Percentiles rank a stretch among this genome's conserved stretches.
These are phyloP conservation scores for Pythium coloratum DNA, from an alignment of 352 stramenopile species.

Conservation along the genomic window DNA sequence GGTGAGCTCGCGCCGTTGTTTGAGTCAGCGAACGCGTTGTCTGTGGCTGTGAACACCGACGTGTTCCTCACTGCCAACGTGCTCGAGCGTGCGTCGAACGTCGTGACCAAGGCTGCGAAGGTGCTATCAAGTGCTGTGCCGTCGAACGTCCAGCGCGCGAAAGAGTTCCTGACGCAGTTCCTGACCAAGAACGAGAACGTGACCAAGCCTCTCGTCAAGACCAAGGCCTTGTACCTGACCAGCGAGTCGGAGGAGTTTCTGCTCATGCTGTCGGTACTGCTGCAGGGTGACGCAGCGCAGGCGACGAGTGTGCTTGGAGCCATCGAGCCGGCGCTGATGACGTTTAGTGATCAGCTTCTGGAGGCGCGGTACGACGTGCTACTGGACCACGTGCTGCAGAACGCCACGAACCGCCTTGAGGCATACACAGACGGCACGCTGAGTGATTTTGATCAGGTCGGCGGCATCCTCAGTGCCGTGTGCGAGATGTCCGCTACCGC, in stretches of 20 bases:
- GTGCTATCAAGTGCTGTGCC: background rate
- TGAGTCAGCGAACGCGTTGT: background rate
- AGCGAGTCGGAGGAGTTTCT: conserved; percentile 14
- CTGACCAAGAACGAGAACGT: conserved; percentile 13
- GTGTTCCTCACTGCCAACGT: conserved; percentile 11
- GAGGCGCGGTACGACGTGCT: conserved; percentile 14
- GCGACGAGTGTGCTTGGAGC: background rate
- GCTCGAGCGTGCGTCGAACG: background rate
- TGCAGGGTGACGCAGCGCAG: background rate
- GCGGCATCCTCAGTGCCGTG: conserved; percentile 9
- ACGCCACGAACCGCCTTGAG: conserved; percentile 6
- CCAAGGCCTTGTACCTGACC: background rate
- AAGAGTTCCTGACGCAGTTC: conserved; percentile 11
- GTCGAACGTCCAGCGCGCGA: background rate
- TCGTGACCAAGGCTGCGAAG: background rate
- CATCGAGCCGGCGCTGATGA: conserved; percentile 2
- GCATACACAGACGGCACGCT: conserved; percentile 9
- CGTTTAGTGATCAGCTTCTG: conserved; percentile 12
- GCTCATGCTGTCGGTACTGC: conserved; percentile 1
- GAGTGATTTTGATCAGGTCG: conserved; percentile 14
- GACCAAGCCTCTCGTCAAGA: background rate
- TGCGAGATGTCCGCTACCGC: background rate
- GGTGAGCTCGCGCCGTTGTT: background rate
- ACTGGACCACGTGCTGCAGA: conserved; percentile 11
- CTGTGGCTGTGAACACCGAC: background rate